Evolutionary conservation across 2,329 filamentous ascomycete species (phyloP), one percentile per base, ranked within the genome.

Genomic region (Stylonectria norvegica): DNA sequence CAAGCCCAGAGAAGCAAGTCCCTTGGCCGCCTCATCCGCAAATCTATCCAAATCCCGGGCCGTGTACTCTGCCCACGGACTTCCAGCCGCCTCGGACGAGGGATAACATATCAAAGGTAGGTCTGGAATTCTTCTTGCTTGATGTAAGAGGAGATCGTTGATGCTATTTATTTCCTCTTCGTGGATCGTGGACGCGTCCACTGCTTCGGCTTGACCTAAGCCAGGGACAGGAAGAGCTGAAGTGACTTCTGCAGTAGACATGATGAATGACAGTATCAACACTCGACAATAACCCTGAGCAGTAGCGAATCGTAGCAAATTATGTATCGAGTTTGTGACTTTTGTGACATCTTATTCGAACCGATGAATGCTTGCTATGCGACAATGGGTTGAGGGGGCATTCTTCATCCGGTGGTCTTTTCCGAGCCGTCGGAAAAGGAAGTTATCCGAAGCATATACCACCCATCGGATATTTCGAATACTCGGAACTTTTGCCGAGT

Each of bases 1-100:
- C 15, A 52, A 18, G 5, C 49, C 43, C 17, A 40, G 34, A 20
- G 20, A 17, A 6, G 42, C n/a, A 23, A 50, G 43, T 6, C 16
- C 11, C 32, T 43, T 50, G 10, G 49, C 52, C 3, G 43, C 50
- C 19, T 55, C 51, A 15, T 55, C 50, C 10, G 55, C 52, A 34
- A 53, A 57, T 2, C 22, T 29, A 35, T 57, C 55, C 1, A 58
- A 45, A 11, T 57, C 42, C 18, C 43, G 50, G 10, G 52, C 45
- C 3, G 55, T 56, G 36, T 53, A 55, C 20, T 56, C 45, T 19
- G 42, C 49, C 42, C 49, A 56, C 20, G 57, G 50, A 1, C 43
- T 38, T 14, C 42, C 43, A 7, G 51, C 53, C 8, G 42, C 38
- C 4, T 51, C 42, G 1, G 48, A 52, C 10, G 34, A 35, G 0